Evolutionary conservation across 129 eudicot species (phyloP).

Genomic region (Oenanthe sinensis): DNA sequence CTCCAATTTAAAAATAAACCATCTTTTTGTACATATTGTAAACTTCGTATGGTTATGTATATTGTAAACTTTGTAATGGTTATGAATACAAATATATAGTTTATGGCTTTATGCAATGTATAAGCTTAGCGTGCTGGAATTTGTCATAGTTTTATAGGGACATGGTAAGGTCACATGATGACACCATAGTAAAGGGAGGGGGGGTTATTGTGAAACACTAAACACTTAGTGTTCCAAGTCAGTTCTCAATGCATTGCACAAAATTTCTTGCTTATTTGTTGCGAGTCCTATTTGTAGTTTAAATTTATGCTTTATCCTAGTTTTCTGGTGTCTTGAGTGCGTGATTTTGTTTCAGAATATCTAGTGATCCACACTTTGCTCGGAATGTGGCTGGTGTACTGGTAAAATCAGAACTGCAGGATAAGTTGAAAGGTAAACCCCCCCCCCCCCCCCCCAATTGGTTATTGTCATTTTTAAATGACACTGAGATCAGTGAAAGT

Average conservation of each 20-base stretch:
- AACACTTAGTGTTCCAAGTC: background rate
- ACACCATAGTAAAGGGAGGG: background rate
- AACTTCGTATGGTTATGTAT: too few relatives aligned
- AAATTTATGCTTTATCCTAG: background rate
- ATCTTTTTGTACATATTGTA: too few relatives aligned
- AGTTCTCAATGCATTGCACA: background rate
- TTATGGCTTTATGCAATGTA: background rate
- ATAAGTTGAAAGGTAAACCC: conserved; percentile 50
- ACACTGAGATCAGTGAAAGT: conserved; percentile 4
- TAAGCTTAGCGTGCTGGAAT: background rate
- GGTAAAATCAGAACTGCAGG: conserved; percentile 54
- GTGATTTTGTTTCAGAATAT: conserved; percentile 38
- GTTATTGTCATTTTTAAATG: too few relatives aligned
- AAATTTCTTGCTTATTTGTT: conserved; percentile 5
- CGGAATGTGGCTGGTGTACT: conserved; percentile 72
- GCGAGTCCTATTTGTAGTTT: background rate
- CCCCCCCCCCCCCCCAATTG: too few relatives aligned
- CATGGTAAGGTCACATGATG: background rate
- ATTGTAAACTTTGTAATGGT: too few relatives aligned
- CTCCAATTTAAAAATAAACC: background rate
- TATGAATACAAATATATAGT: background rate
- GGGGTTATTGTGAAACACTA: background rate
- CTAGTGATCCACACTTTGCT: conserved; percentile 61
- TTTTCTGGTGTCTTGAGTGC: background rate
- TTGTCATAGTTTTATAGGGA: background rate